A percentile compares a stretch with the other conserved stretches of the same genome.
These are phyloP conservation scores for Elaphomyces granulatus DNA, from an alignment of 495 filamentous ascomycete species.

Conservation along the genomic window DNA sequence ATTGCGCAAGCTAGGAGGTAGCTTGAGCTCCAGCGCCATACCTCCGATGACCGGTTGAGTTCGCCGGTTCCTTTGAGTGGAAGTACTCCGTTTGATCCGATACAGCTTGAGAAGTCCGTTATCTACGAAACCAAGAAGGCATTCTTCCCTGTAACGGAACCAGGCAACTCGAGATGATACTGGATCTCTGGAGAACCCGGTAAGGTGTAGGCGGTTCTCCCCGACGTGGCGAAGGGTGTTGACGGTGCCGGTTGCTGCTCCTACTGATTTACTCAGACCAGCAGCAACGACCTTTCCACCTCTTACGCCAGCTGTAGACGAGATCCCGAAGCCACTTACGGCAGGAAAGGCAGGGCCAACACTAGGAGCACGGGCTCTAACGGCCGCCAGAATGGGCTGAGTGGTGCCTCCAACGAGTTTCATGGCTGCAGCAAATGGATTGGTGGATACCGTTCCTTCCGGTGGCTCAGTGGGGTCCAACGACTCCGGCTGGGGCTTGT, in stretches of 20 bases:
- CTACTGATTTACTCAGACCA: conserved; percentile 69
- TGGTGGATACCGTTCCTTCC: conserved; percentile 40
- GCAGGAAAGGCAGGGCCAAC: conserved; percentile 34
- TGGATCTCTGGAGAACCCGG: conserved; percentile 35
- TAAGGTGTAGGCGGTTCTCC: conserved; percentile 69
- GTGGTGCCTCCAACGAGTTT: conserved; percentile 41
- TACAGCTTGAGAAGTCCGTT: conserved; percentile 46
- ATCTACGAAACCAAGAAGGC: conserved; percentile 26
- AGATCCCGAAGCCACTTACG: conserved; percentile 34
- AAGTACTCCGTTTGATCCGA: conserved; percentile 37
- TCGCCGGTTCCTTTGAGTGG: conserved; percentile 30
- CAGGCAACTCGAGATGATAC: conserved; percentile 28
- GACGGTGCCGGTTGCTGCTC: conserved; percentile 63
- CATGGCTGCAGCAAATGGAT: conserved; percentile 49
- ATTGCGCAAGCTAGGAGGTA: conserved; percentile 33
- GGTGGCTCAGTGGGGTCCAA: conserved; percentile 14
- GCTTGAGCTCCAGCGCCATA: conserved; percentile 49
- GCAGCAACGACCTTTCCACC: conserved; percentile 70
- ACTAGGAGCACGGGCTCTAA: conserved; percentile 35
- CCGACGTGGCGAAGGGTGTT: conserved; percentile 68
- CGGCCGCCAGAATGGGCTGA: conserved; percentile 43
- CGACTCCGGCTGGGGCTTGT: conserved; percentile 9
- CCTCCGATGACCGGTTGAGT: conserved; percentile 37
- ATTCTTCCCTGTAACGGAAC: conserved; percentile 22
- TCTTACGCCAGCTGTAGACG: conserved; percentile 52